Evolutionary conservation across 495 filamentous ascomycete genomes (phyloP), one percentile per base, ranked within the genome.

Genomic region (Lophiotrema nucula): DNA sequence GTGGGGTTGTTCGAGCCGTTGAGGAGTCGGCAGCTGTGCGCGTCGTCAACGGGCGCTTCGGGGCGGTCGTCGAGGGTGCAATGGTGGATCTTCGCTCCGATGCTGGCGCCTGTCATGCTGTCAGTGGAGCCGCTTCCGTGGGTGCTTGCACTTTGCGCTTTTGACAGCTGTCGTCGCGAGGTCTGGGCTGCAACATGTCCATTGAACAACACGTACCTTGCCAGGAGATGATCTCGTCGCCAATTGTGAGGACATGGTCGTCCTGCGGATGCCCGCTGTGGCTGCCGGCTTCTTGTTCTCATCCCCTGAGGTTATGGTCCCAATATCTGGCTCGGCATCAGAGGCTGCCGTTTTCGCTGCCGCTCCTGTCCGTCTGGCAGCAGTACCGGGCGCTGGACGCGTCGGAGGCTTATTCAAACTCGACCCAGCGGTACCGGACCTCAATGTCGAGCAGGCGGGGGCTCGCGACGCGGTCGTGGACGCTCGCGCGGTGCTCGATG

Each of bases 351-450:
- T 48, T 26, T 49, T 61, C 1, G 63, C 37, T 19, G 58, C 45
- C 28, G 58, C 18, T 16, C 51, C 57, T 6, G 63, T 38, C 24
- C 57, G 39, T 47, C 51, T 46, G 27, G 53, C 53, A 25, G 39
- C 35, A 27, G 57, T 49, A 35, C 57, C 53, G 0, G 58, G 41
- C 6, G 53, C 53, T 0, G 63, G 63, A 50, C 63, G 63, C 47
- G 63, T 62, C 27, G 63, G 63, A 10, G 63, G 58, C 49, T 66
- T 66, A 54, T 58, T 66, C 58, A 66, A 53, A 21, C 58, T 62
- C 0, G 63, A 66, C 31, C 63, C 63, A 22, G 47, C 31, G 13
- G 58, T 49, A 19, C 44, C 22, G 8, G 53, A 26, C 15, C 63
- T 50, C 15, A 33, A 41, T 8, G 57, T 49, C 27, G 58, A 53